These are phyloP conservation scores for Xylaria sp. DNA, from an alignment of 2,329 filamentous ascomycete genomes.

Conservation along the genomic window DNA sequence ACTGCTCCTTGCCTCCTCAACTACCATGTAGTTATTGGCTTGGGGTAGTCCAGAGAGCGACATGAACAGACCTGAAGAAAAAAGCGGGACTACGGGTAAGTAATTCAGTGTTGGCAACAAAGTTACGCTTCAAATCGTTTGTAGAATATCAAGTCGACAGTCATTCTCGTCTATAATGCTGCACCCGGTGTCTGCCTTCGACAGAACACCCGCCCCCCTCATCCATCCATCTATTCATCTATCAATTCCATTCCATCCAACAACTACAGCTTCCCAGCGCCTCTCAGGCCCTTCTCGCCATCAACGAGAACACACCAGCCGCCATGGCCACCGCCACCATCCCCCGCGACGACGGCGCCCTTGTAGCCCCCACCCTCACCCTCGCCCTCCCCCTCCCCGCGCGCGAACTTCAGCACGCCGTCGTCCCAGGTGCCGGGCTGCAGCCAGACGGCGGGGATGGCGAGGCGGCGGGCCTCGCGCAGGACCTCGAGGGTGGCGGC, in stretches of 20 bases:
- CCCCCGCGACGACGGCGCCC: slow-evolving; percentile 66
- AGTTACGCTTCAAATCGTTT: too few relatives aligned
- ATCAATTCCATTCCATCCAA: too few relatives aligned
- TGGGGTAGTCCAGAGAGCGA: too few relatives aligned
- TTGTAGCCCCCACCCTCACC: slow-evolving; percentile 63
- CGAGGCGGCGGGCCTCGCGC: slow-evolving; percentile 73
- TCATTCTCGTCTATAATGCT: too few relatives aligned
- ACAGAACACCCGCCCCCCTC: background rate
- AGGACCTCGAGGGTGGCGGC: slow-evolving; percentile 73
- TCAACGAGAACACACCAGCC: slow-evolving; percentile 91
- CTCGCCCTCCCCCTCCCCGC: slow-evolving; percentile 30
- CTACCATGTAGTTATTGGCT: too few relatives aligned
- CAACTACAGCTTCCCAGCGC: slow-evolving; percentile 53
- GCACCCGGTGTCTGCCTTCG: too few relatives aligned
- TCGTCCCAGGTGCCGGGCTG: slow-evolving; percentile 89
- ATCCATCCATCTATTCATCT: background rate
- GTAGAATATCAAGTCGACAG: too few relatives aligned
- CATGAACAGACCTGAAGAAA: too few relatives aligned
- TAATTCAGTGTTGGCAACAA: too few relatives aligned
- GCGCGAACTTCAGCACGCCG: slow-evolving; percentile 70
- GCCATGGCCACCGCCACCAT: slow-evolving; percentile 67
- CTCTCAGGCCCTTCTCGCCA: slow-evolving; percentile 66
- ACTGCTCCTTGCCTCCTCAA: too few relatives aligned
- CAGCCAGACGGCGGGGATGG: slow-evolving; percentile 79
- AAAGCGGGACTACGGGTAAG: too few relatives aligned